Evolutionary conservation across 768 basidiomycete genomes (phyloP), one percentile per base, ranked within the genome.

Genomic region (Hirschioporus abietinus): DNA sequence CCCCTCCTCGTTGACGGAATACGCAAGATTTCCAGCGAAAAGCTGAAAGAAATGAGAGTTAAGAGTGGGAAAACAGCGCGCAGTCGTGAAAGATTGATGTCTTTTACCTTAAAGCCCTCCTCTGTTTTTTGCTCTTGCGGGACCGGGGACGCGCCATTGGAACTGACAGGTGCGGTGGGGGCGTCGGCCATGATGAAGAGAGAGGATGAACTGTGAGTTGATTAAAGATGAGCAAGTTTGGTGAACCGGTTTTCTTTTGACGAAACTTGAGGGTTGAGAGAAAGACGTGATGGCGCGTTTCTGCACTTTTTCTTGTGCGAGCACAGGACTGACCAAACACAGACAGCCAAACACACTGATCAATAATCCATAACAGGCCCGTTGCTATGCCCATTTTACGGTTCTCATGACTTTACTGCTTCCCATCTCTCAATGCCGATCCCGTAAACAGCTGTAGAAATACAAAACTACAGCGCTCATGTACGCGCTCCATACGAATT

Each of bases 11-110:
- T 91, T 93, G 72, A 92, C 94, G 76, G 88, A 83, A 80, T 95
- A 96, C 83, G 93, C 88, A 84, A 96, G 93, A 82, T 96, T 96
- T 73, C 95, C 95, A 76, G 89, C 92, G 79, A 96, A 96, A 83
- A 95, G 92, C 93, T 95, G 72, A 24, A 63, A 26, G 63, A 64
- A 18, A 42, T 30, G 64, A 63, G 61, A 63, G 64, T 18, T 24
- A 63, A 68, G 68, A 65, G 65, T 42, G 58, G 34, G 20, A 34
- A 68, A 20, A 52, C 62, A 68, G 62, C 36, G 64, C 65, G 68
- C 70, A 73, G 72, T 74, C 64, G 73, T 42, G 66, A 20, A 30
- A 42, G 23, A 34, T 59, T 66, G 68, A 64, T 60, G 68, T 52
- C 17, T 58, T 63, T 63, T 72, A 91, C 92, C 86, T 93, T 94